Base-by-base conservation (phyloP, 352 stramenopile genomes). In the Pythium volutum region DNA sequence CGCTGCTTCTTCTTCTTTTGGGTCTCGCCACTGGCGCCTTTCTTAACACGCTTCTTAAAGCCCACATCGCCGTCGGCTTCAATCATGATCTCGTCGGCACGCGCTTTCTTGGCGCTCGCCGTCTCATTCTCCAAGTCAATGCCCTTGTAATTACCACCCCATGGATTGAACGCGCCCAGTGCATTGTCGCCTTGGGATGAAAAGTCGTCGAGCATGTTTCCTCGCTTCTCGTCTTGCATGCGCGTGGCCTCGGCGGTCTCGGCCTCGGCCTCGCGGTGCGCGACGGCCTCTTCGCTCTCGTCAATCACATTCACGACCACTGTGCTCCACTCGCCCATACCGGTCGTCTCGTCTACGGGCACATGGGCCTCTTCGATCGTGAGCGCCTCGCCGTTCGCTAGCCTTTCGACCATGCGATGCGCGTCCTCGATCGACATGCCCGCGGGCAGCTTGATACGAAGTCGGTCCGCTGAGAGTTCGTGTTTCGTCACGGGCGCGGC, bases 241-340 rank as follows among this genome's bases (percentile, higher is more conserved):
- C 64, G 46, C 29, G 69, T 71, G 1, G 67, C 69, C 12, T 71
- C 70, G 16, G 79, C 74, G 1, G 55, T 69, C 43, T 88, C 74
- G 18, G 63, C 78, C 31, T 85, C 83, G 0, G 69, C 73, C 4
- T 67, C 66, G 39, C 72, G 77, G 42, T 83, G 64, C 1, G 72
- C 81, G 1, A 89, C 63, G n/a, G 71, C 81, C 63, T 88, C 84
- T 0, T 80, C 71, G 14, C 73, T 89, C 59, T 95, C 86, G 41
- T 91, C 84, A 29, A 93, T 87, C 36, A 89, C 69, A 10, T 71
- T 72, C 29, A 95, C 77, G 48, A 77, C 72, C 4, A 95, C 82
- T 3, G 81, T 93, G 49, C 67, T 91, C 86, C 86, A 95, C 50
- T 88, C 79, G 33, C 86, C 81, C 75, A 93, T 93, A 11, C 84